These are phyloP conservation scores for Lyophyllum shimeji DNA, from an alignment of 768 basidiomycete species.

Conservation along the genomic window DNA sequence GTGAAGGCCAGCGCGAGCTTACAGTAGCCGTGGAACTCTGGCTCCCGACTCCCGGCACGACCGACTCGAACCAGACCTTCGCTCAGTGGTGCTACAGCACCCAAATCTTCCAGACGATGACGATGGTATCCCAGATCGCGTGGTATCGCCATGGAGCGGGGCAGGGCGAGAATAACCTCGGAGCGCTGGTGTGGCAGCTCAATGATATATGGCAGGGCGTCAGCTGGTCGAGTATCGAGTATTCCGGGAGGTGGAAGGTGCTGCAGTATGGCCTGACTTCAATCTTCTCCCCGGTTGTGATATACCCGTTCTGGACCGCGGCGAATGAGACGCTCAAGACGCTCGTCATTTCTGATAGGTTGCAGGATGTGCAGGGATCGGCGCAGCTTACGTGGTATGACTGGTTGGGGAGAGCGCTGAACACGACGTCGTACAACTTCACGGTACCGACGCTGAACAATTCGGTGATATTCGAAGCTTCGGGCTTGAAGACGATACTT, in stretches of 20 bases:
- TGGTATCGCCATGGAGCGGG: conserved; percentile 64
- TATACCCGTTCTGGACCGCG: conserved; percentile 59
- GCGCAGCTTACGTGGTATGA: conserved; percentile 60
- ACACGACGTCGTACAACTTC: conserved; percentile 37
- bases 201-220: conserved; percentile 63
- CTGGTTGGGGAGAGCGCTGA: conserved; percentile 44
- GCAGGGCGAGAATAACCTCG: conserved; percentile 56
- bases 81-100: conserved; percentile 66
- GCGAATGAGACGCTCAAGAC: conserved; percentile 47
- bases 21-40: conserved; percentile 49
- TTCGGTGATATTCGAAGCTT: conserved; percentile 37
- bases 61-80: conserved; percentile 55
- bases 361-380: conserved; percentile 42
- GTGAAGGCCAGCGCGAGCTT: conserved; percentile 54
- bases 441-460: conserved; percentile 50
- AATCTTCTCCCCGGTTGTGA: conserved; percentile 44
- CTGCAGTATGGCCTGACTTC: conserved; percentile 49
- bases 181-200: conserved; percentile 58
- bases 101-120: conserved; percentile 59
- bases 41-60: conserved; percentile 50
- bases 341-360: conserved; percentile 51
- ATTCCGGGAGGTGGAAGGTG: conserved; percentile 61
- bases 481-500: conserved; percentile 45
- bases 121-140: conserved; percentile 57
- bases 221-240: conserved; percentile 56